Conservation (phyloP, 441 rosid genomes). For the Jatropha podagrica region DNA sequence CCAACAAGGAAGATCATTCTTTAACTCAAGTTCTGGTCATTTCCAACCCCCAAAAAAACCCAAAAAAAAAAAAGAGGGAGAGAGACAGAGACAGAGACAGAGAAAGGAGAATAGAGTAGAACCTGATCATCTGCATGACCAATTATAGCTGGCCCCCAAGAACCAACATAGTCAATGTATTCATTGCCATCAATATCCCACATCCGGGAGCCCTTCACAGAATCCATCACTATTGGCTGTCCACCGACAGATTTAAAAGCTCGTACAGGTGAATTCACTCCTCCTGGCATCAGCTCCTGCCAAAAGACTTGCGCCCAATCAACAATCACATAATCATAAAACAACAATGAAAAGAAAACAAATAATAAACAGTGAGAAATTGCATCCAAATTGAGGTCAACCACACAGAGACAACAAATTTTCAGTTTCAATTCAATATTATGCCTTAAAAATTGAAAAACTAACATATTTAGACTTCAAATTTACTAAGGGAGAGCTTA, state of each 20-base stretch:
- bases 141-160: constrained; percentile 98
- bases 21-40: background rate
- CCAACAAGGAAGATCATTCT: background rate
- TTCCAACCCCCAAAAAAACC: background rate
- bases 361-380: background rate
- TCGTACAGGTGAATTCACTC: constrained; percentile 96
- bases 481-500: background rate
- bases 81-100: background rate
- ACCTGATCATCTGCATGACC: constrained; percentile 98
- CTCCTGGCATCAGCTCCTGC: constrained; percentile 96
- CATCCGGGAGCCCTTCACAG: constrained; percentile 90
- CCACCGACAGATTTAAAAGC: constrained; percentile 98
- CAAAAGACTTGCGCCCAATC: background rate
- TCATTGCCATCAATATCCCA: constrained; percentile 98
- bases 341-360: background rate
- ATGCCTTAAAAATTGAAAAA: background rate
- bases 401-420: background rate
- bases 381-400: background rate
- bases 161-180: constrained; percentile 84
- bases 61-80: background rate
- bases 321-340: background rate
- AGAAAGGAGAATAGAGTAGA: constrained; percentile 17
- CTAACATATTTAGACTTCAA: background rate
- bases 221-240: constrained; percentile 80
- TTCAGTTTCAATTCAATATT: background rate